phyloP scores from a whole-genome alignment of 2,329 filamentous ascomycete genomes.

The Talaromyces sp. region DNA sequence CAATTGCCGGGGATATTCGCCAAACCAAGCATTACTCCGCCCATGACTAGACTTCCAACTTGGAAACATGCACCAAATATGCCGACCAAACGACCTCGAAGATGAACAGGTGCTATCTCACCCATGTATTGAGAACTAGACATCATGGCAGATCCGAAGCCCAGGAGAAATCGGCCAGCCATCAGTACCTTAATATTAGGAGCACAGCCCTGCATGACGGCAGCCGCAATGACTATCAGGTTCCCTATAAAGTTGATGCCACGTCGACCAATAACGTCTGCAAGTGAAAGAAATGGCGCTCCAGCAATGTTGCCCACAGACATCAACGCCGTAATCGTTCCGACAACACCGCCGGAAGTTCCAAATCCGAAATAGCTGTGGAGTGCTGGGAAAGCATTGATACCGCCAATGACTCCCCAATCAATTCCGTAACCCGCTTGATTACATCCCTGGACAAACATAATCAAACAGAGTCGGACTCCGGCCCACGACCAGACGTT shows the following conservation, averaged over 20 bases:
- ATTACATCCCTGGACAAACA: conserved; percentile 48
- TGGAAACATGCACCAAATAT: conserved; percentile 49
- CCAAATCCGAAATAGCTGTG: conserved; percentile 46
- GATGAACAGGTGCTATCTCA: conserved; percentile 31
- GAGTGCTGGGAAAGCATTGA: conserved; percentile 45
- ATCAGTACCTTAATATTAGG: conserved; percentile 33
- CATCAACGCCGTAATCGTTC: conserved; percentile 49
- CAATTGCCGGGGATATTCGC: conserved; percentile 37
- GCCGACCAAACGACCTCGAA: conserved; percentile 46
- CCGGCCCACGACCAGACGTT: conserved; percentile 42
- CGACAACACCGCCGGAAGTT: conserved; percentile 39
- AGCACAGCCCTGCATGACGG: conserved; percentile 37
- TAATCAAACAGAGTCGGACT: conserved; percentile 41
- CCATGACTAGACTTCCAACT: conserved; percentile 43
- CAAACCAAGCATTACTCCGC: conserved; percentile 44
- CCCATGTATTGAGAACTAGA: conserved; percentile 41
- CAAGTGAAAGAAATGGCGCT: conserved; percentile 49
- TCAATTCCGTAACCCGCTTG: conserved; percentile 50
- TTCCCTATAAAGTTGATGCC: conserved; percentile 50
- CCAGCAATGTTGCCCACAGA: conserved; percentile 47
- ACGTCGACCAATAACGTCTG: conserved; percentile 52
- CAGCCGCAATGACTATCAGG: conserved; percentile 43
- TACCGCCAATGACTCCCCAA: conserved; percentile 49
- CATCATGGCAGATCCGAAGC: conserved; percentile 37
- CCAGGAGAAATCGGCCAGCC: conserved; percentile 38